Base-by-base conservation (phyloP, 495 filamentous ascomycete species). In the Mytilinidion resinicola region DNA sequence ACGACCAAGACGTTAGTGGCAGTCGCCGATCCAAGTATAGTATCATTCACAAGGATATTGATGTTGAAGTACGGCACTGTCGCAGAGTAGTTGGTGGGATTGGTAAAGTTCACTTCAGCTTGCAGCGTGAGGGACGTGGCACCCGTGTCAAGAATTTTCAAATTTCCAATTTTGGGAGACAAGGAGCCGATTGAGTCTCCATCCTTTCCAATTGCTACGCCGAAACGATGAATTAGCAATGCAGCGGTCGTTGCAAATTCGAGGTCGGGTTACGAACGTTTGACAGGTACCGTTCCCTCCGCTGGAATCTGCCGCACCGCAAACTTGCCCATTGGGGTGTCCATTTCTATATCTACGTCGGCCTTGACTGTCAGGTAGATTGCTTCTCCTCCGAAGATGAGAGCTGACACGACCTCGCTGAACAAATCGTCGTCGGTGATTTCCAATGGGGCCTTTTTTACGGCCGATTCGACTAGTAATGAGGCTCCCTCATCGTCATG, bases 51-150 rank as follows among this genome's bases (percentile, higher is more conserved):
- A 30, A 87, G 67, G 35, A 97, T 67, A 56, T 89, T 77, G 37
- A 95, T 75, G 66, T 89, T 89, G 47, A 88, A 64, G 59, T 84
- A 92, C 9, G 93, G 92, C 39, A 98, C 74, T 17, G 77, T 75
- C 0, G 87, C 90, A 21, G 87, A 84, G 70, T 96, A 96, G 0
- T 83, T 74, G 1, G 90, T 95, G 3, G 93, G 93, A 66, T 98
- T 98, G 1, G 87, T 92, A 58, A 96, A 75, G 67, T 91, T 93
- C 56, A 95, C 73, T 19, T 67, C 73, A 9, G 88, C 85, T 57
- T 80, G 74, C 9, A 96, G 69, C 12, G 79, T 81, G 19, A 96
- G 70, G 5, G 84, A 87, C 14, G 83, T 79, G 41, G 78, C 72
- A 4, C 84, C 83, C 0, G 90, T 95, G 39, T 85, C 76, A 34